Percentiles rank a stretch among this genome's conserved stretches.
Evolutionary conservation across 805 yeast species (phyloP).

Genomic region (Suhomyces emberorum): DNA sequence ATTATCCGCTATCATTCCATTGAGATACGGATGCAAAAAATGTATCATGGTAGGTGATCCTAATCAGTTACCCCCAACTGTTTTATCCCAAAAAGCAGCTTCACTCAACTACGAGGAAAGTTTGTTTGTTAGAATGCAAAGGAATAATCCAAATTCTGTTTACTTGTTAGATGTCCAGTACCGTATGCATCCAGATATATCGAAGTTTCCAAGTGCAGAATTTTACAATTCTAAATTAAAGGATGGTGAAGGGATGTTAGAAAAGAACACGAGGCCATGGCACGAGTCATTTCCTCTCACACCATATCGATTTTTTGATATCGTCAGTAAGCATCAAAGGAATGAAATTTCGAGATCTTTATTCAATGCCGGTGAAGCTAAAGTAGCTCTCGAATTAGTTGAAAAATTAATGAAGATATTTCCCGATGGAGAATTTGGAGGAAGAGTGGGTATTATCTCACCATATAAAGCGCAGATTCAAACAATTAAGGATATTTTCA

Average conservation of each 20-base stretch:
- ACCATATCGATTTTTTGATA: conserved; percentile 80
- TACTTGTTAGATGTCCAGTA: conserved; percentile 85
- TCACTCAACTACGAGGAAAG: conserved; percentile 81
- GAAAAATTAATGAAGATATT: conserved; percentile 47
- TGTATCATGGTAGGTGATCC: conserved; percentile 99
- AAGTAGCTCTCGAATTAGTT: conserved; percentile 64
- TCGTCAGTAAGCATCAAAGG: conserved; percentile 58
- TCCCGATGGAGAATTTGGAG: conserved; percentile 55
- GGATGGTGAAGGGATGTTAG: conserved; percentile 76
- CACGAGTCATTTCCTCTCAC: conserved; percentile 54
- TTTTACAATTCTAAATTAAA: conserved; percentile 71
- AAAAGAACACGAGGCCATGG: conserved; percentile 67
- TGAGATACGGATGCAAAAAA: conserved; percentile 82
- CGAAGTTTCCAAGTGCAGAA: conserved; percentile 78
- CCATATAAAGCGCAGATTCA: conserved; percentile 90
- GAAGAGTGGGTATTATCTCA: conserved; percentile 84
- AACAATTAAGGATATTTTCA: conserved; percentile 55
- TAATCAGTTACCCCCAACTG: conserved; percentile 96
- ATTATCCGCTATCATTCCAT: conserved; percentile 83
- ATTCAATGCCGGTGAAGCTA: conserved; percentile 68
- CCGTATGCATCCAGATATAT: conserved; percentile 93
- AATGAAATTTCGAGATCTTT: conserved; percentile 66
- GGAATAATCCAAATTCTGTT: conserved; percentile 54
- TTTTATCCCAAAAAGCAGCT: conserved; percentile 84
- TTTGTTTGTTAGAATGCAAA: conserved; percentile 90